A percentile compares a stretch with the other conserved stretches of the same genome.
Conservation (phyloP, 306 rosid genomes). For the Fagus sylvatica region DNA sequence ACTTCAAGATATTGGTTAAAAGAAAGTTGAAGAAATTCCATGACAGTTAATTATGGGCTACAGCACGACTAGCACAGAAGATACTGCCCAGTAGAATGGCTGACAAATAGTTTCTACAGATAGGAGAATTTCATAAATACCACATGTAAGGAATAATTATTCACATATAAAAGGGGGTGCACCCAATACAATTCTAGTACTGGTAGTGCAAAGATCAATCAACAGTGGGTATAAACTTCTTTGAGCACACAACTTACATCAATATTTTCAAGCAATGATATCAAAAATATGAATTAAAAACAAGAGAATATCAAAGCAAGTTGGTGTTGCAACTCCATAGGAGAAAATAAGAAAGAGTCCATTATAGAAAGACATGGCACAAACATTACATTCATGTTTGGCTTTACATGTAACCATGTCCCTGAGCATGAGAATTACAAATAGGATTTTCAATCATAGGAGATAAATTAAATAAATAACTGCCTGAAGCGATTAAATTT, state of each 20-base stretch:
- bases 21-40: neutral
- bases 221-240: neutral
- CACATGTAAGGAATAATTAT: neutral
- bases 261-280: neutral
- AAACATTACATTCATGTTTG: neutral
- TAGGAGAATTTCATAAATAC: neutral
- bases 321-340: neutral
- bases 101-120: neutral
- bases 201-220: neutral
- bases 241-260: neutral
- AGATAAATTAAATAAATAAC: neutral
- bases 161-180: neutral
- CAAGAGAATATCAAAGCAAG: neutral
- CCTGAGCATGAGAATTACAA: neutral
- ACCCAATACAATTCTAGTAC: neutral
- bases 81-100: neutral
- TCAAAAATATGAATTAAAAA: neutral
- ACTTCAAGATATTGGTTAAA: neutral
- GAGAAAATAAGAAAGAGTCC: neutral
- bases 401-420: neutral
- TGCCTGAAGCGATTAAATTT: constrained; percentile 21
- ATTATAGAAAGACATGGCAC: neutral
- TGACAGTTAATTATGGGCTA: neutral
- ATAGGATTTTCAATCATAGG: neutral
- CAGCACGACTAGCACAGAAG: neutral